These are phyloP conservation scores for Suillus hirtellus DNA, from an alignment of 768 basidiomycete species.

Conservation along the genomic window DNA sequence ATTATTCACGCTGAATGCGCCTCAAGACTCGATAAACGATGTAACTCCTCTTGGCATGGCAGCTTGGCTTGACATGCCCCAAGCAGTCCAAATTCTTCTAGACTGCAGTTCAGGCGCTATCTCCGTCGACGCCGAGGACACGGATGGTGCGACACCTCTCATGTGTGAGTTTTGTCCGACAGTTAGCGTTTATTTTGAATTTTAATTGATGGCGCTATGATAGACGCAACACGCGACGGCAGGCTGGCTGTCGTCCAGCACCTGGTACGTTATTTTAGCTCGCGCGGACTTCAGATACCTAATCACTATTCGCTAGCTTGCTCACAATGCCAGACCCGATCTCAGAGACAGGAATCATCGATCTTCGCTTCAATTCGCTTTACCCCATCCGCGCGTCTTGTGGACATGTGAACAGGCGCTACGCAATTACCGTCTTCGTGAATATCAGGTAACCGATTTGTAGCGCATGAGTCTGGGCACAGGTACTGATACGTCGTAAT, in stretches of 20 bases:
- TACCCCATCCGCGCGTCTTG: slow-evolving; percentile 60
- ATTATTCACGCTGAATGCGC: slow-evolving; percentile 72
- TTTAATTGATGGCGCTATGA: slow-evolving; percentile 10
- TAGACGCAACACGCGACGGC: slow-evolving; percentile 79
- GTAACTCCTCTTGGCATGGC: slow-evolving; percentile 79
- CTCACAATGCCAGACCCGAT: slow-evolving; percentile 72
- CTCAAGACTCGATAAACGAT: slow-evolving; percentile 66
- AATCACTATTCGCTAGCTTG: slow-evolving; percentile 37
- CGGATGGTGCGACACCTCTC: slow-evolving; percentile 74
- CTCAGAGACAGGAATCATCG: slow-evolving; percentile 71
- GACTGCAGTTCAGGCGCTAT: slow-evolving; percentile 61
- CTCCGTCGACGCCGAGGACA: slow-evolving; percentile 72
- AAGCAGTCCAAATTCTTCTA: slow-evolving; percentile 62
- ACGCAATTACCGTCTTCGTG: slow-evolving; percentile 59
- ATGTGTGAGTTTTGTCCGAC: slow-evolving; percentile 64
- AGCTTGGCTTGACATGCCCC: slow-evolving; percentile 70
- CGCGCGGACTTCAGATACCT: slow-evolving; percentile 16
- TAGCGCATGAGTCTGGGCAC: not conserved
- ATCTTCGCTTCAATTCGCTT: slow-evolving; percentile 68
- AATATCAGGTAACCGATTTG: slow-evolving; percentile 49
- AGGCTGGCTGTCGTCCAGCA: slow-evolving; percentile 63
- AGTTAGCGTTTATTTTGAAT: slow-evolving; percentile 3
- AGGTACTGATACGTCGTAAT: slow-evolving; percentile 13
- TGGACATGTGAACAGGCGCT: slow-evolving; percentile 72
- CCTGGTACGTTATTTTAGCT: slow-evolving; percentile 48